These are phyloP conservation scores for Jamesozyma gamospora DNA, from an alignment of 805 yeast genomes.

Conservation along the genomic window DNA sequence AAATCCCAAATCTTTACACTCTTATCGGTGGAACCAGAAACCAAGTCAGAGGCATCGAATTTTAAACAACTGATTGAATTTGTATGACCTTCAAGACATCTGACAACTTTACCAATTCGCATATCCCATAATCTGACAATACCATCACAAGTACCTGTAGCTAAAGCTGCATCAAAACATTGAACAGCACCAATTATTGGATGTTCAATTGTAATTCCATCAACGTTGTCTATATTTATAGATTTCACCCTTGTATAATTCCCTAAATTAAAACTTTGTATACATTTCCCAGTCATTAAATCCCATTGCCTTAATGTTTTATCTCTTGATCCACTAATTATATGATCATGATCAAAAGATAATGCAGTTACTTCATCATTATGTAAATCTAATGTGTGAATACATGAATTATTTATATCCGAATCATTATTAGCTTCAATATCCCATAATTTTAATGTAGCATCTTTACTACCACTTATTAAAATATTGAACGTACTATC, in stretches of 20 bases:
- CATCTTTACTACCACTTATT: conserved; percentile 52
- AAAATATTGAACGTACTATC: conserved; percentile 34
- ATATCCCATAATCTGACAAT: conserved; percentile 67
- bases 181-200: conserved; percentile 59
- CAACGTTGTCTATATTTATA: conserved; percentile 4
- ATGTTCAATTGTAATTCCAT: conserved; percentile 1
- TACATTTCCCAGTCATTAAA: conserved; percentile 49
- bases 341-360: conserved; percentile 39
- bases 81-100: conserved; percentile 55
- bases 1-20: conserved; percentile 64
- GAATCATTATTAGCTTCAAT: conserved; percentile 12
- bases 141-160: conserved; percentile 71
- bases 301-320: conserved; percentile 73
- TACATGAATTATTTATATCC: conserved; percentile 22
- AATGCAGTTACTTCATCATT: conserved; percentile 57
- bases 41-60: conserved; percentile 51
- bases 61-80: conserved; percentile 57
- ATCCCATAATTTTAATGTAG: conserved; percentile 50
- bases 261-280: conserved; percentile 56
- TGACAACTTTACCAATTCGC: conserved; percentile 55
- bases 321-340: conserved; percentile 63
- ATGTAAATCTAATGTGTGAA: conserved; percentile 51
- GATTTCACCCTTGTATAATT: conserved; percentile 14
- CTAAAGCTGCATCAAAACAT: conserved; percentile 64
- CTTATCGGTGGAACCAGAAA: conserved; percentile 55